These are phyloP conservation scores for Avena eriantha DNA, from an alignment of 176 grass and related monocot genomes.

Conservation along the genomic window DNA sequence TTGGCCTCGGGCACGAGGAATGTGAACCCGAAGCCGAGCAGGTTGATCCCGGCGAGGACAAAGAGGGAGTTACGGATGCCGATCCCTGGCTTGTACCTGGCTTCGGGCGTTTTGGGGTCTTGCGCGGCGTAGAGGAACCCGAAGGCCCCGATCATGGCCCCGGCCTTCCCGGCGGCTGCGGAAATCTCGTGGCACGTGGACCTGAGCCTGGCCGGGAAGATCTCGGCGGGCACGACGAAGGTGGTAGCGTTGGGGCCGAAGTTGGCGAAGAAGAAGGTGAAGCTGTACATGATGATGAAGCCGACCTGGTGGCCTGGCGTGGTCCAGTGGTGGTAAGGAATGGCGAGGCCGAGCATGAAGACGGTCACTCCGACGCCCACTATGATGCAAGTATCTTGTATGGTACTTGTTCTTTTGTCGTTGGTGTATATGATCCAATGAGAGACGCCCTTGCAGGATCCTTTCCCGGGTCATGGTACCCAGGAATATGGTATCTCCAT, in stretches of 20 bases:
- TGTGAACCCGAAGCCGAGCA: too few species aligned
- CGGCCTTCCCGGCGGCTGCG: constrained; percentile 28
- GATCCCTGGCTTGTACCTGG: too few species aligned
- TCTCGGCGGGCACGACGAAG: constrained; percentile 59
- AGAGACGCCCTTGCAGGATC: too few species aligned
- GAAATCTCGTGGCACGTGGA: constrained; percentile 85
- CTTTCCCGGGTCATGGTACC: too few species aligned
- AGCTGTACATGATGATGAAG: constrained; percentile 66
- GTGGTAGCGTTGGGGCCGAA: constrained; percentile 56
- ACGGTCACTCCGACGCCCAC: too few species aligned
- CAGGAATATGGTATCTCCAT: too few species aligned
- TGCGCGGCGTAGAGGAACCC: neutral
- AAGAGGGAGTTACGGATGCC: too few species aligned
- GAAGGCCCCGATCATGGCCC: neutral
- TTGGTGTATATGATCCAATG: too few species aligned
- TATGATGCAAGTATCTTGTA: too few species aligned
- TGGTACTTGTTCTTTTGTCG: too few species aligned
- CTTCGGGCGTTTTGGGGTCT: neutral
- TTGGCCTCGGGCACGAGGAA: too few species aligned
- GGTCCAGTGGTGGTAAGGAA: constrained; percentile 78
- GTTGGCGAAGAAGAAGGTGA: constrained; percentile 80
- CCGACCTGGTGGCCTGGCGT: constrained; percentile 52
- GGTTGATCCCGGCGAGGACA: too few species aligned
- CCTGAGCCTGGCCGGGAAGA: constrained; percentile 64
- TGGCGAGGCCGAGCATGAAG: constrained; percentile 67